Conservation (phyloP, 164 flowering plant species). For the Houttuynia cordata region DNA sequence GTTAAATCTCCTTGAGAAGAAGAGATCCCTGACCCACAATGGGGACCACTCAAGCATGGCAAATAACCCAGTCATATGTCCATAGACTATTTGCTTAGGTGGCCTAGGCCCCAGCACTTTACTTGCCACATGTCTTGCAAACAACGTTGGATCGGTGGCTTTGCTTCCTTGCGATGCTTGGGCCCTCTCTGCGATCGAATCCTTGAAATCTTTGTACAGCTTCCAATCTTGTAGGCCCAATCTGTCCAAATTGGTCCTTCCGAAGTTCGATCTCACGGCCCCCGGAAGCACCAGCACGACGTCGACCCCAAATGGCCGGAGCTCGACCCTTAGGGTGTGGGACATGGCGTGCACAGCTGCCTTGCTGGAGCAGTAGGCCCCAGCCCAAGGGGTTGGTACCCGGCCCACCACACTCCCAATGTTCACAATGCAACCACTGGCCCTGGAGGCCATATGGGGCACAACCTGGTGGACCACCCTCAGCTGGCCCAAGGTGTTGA, state of each 20-base stretch:
- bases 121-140: slow-evolving; percentile 48
- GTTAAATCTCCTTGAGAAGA: slow-evolving; percentile 30
- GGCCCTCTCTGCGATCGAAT: slow-evolving; percentile 40
- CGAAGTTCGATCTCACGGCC: slow-evolving; percentile 43
- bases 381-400: slow-evolving; percentile 65
- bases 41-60: slow-evolving; percentile 41
- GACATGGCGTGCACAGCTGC: slow-evolving; percentile 59
- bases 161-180: slow-evolving; percentile 47
- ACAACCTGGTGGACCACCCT: slow-evolving; percentile 54
- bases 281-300: slow-evolving; percentile 57
- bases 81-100: slow-evolving; percentile 44
- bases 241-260: slow-evolving; percentile 21
- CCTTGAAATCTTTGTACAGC: slow-evolving; percentile 37
- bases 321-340: slow-evolving; percentile 34
- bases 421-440: slow-evolving; percentile 43
- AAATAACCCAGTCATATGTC: slow-evolving; percentile 50
- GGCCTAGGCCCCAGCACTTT: slow-evolving; percentile 45
- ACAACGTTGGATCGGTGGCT: slow-evolving; percentile 35
- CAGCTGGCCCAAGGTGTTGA: slow-evolving; percentile 53
- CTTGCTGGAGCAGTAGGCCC: slow-evolving; percentile 52
- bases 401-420: slow-evolving; percentile 47
- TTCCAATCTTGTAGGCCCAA: slow-evolving; percentile 38
- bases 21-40: slow-evolving; percentile 48
- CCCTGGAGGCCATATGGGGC: slow-evolving; percentile 42
- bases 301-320: slow-evolving; percentile 44